phyloP scores from a whole-genome alignment of 2,329 filamentous ascomycete genomes.

The Tolypocladium pustulatum region DNA sequence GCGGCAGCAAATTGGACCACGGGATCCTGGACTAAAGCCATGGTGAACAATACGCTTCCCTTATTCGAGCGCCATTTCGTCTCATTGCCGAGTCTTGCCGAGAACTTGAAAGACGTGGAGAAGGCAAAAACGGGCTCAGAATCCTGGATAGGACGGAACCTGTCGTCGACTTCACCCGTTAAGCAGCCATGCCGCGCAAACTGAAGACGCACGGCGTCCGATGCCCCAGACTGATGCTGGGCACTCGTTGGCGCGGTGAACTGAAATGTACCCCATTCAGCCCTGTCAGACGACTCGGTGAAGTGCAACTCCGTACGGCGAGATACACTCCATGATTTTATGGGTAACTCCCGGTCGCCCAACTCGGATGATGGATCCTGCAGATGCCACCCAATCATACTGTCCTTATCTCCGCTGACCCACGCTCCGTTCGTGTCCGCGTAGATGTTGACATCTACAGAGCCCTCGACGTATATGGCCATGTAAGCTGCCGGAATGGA shows the following conservation, averaged over 20 bases:
- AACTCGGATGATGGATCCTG: slow-evolving; percentile 8
- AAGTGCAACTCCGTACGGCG: slow-evolving; percentile 56
- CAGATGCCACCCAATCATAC: slow-evolving; percentile 60
- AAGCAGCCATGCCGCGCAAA: slow-evolving; percentile 61
- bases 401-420: slow-evolving; percentile 66
- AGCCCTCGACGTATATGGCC: slow-evolving; percentile 58
- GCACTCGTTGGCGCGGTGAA: slow-evolving; percentile 62
- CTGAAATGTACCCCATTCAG: slow-evolving; percentile 76
- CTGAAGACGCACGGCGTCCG: slow-evolving; percentile 50
- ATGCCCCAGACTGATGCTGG: slow-evolving; percentile 61
- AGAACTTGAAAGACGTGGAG: slow-evolving; percentile 49
- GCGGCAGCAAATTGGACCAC: slow-evolving; percentile 71
- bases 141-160: slow-evolving; percentile 62
- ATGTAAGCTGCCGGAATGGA: slow-evolving; percentile 76
- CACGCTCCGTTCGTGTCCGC: slow-evolving; percentile 66
- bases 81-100: slow-evolving; percentile 14
- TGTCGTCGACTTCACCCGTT: slow-evolving; percentile 54
- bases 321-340: slow-evolving; percentile 59
- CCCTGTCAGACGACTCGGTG: slow-evolving; percentile 61
- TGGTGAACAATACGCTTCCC: slow-evolving; percentile 59
- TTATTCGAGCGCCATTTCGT: not conserved
- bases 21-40: slow-evolving; percentile 67
- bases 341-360: slow-evolving; percentile 11
- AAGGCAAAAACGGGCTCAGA: slow-evolving; percentile 78
- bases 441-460: slow-evolving; percentile 53